phyloP scores from a whole-genome alignment of 495 filamentous ascomycete genomes.

The Podospora comata region DNA sequence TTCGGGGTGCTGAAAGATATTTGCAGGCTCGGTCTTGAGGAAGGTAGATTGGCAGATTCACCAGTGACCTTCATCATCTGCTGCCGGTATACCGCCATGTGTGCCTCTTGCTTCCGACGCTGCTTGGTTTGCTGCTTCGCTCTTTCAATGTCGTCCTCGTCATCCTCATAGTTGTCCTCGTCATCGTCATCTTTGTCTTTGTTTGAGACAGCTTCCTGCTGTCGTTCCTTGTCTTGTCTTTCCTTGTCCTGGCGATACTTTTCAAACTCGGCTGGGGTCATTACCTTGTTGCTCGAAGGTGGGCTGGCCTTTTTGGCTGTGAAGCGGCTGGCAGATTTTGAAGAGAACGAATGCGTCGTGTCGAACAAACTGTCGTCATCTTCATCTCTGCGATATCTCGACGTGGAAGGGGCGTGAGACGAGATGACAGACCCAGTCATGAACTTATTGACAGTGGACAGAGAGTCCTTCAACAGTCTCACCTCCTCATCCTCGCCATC shows the following conservation, averaged over 20 bases:
- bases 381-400: slow-evolving; percentile 39
- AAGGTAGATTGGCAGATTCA: slow-evolving; percentile 51
- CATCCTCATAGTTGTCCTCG: slow-evolving; percentile 66
- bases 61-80: slow-evolving; percentile 97
- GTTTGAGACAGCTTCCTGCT: slow-evolving; percentile 30
- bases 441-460: slow-evolving; percentile 49
- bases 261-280: slow-evolving; percentile 88
- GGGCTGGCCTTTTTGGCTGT: slow-evolving; percentile 40
- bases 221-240: slow-evolving; percentile 67
- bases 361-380: slow-evolving; percentile 49
- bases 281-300: slow-evolving; percentile 62
- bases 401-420: slow-evolving; percentile 17
- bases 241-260: slow-evolving; percentile 78
- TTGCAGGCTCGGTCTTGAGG: slow-evolving; percentile 41
- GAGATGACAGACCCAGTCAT: slow-evolving; percentile 28
- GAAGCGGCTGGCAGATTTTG: slow-evolving; percentile 49
- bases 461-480: slow-evolving; percentile 59
- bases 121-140: slow-evolving; percentile 69
- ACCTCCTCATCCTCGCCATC: slow-evolving; percentile 68
- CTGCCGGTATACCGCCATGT: slow-evolving; percentile 85
- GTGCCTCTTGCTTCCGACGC: slow-evolving; percentile 84
- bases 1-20: slow-evolving; percentile 58
- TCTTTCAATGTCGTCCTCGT: slow-evolving; percentile 80
- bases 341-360: slow-evolving; percentile 51
- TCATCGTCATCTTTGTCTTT: slow-evolving; percentile 49